A percentile compares a stretch with the other conserved stretches of the same genome.
phyloP scores from a whole-genome alignment of 2,329 filamentous ascomycete genomes.

The Pseudopithomyces chartarum region DNA sequence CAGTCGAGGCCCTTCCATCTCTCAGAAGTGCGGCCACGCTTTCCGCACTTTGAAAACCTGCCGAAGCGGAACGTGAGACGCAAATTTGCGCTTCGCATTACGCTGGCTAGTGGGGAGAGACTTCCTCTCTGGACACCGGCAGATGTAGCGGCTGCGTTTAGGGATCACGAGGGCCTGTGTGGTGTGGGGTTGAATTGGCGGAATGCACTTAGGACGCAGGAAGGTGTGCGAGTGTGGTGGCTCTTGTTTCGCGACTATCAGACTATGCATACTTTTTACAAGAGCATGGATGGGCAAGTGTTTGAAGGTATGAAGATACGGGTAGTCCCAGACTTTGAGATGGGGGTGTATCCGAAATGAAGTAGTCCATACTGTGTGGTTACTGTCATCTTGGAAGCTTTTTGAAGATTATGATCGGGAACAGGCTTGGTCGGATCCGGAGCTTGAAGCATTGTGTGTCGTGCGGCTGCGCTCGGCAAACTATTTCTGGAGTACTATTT shows the following conservation, averaged over 20 bases:
- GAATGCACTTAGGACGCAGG: background rate
- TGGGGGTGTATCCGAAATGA: background rate
- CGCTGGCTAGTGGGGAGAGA: background rate
- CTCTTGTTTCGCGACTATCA: background rate
- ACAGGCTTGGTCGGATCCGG: too few relatives aligned
- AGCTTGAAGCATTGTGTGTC: too few relatives aligned
- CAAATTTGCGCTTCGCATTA: background rate
- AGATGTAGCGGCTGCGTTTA: background rate
- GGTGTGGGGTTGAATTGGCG: constrained; percentile 5
- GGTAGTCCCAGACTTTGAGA: background rate
- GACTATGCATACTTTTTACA: background rate
- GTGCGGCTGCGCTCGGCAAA: too few relatives aligned
- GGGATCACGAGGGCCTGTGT: background rate
- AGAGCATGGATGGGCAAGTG: background rate
- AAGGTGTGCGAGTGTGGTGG: constrained; percentile 5
- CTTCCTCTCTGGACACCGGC: background rate
- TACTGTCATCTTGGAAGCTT: too few relatives aligned
- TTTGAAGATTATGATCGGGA: too few relatives aligned
- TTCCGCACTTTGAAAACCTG: background rate
- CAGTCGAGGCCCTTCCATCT: background rate
- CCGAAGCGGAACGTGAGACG: background rate
- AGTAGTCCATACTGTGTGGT: too few relatives aligned
- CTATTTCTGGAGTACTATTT: too few relatives aligned
- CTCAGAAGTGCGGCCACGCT: background rate
- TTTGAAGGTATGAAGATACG: background rate